phyloP scores from a whole-genome alignment of 345 rosid genomes.

The Rhodomyrtus tomentosa region DNA sequence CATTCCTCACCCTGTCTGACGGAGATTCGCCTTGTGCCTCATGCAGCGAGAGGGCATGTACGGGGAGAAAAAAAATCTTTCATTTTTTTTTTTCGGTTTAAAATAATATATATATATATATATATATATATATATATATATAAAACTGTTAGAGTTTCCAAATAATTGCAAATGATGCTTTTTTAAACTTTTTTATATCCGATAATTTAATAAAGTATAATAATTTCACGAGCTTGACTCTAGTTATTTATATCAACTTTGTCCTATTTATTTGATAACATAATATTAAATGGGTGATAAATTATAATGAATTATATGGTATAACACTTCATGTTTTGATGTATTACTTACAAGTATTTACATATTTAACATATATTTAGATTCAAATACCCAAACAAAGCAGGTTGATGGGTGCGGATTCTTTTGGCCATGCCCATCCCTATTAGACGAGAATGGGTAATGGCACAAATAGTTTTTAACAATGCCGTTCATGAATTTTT shows the following conservation, averaged over 20 bases:
- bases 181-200: not conserved
- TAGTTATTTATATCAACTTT: not conserved
- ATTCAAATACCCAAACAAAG: not conserved
- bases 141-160: accelerated
- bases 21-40: not conserved
- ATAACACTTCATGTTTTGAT: not conserved
- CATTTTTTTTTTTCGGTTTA: not conserved
- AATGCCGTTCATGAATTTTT: too few relatives aligned
- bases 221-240: not conserved
- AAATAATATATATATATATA: too few relatives aligned
- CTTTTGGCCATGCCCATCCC: not conserved
- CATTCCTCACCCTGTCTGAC: not conserved
- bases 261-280: not conserved
- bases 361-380: not conserved
- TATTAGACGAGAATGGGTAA: not conserved
- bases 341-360: not conserved
- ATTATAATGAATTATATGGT: not conserved
- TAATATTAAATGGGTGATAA: not conserved
- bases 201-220: not conserved
- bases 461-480: too few relatives aligned
- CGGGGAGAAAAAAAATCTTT: not conserved
- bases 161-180: not conserved
- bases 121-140: too few relatives aligned
- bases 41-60: not conserved
- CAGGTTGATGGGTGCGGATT: not conserved